Conservation (phyloP, 768 basidiomycete species). For the Rhizopogon salebrosus region DNA sequence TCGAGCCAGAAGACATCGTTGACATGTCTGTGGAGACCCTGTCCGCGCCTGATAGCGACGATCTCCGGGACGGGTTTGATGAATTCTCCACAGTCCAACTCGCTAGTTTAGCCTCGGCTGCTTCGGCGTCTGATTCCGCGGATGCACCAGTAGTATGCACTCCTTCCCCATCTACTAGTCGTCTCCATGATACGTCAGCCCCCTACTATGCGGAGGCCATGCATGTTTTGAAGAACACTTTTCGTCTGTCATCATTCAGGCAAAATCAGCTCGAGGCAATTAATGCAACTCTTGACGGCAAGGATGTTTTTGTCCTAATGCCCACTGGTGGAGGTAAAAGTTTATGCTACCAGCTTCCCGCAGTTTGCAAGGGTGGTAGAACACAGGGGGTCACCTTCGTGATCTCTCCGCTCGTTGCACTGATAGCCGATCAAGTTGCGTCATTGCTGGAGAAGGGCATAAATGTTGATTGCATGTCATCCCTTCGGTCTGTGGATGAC, state of each 20-base stretch:
- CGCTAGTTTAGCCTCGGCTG: constrained; percentile 21
- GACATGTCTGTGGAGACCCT: constrained; percentile 15
- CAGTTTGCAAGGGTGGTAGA: constrained; percentile 65
- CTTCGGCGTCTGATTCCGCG: constrained; percentile 6
- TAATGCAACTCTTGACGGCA: constrained; percentile 68
- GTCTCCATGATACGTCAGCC: constrained; percentile 28
- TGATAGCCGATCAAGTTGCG: constrained; percentile 87
- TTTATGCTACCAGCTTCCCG: constrained; percentile 87
- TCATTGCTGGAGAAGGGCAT: constrained; percentile 60
- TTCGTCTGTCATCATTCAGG: constrained; percentile 67
- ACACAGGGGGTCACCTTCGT: constrained; percentile 86
- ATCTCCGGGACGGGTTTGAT: constrained; percentile 44
- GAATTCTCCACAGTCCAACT: constrained; percentile 28
- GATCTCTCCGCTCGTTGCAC: constrained; percentile 79
- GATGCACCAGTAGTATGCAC: constrained; percentile 5
- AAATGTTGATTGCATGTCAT: constrained; percentile 65
- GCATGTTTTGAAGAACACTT: constrained; percentile 34
- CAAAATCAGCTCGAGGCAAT: constrained; percentile 86
- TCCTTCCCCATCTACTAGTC: constrained; percentile 2
- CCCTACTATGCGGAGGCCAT: constrained; percentile 27
- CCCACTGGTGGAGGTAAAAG: constrained; percentile 95
- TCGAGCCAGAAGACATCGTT: constrained; percentile 5
- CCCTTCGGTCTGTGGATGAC: constrained; percentile 39
- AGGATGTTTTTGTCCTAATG: constrained; percentile 92
- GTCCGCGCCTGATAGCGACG: constrained; percentile 35